Evolutionary conservation across 2,329 filamentous ascomycete genomes (phyloP).

Genomic region (Cladorrhinum sp.): DNA sequence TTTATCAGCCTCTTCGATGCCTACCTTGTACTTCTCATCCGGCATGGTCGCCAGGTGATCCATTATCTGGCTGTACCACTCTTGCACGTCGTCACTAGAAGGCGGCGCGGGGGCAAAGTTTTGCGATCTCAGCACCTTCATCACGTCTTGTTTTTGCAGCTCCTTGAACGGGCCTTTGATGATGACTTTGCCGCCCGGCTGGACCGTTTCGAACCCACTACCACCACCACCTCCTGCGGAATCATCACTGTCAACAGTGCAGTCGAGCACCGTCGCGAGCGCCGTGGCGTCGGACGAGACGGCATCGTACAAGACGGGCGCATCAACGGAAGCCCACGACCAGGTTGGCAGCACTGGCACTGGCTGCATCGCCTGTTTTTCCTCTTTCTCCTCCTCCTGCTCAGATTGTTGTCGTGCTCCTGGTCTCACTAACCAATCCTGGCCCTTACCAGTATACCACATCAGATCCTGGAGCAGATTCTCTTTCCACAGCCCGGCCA

Average conservation of each 20-base stretch:
- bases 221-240: neutral
- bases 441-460: constrained; percentile 8
- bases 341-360: constrained; percentile 2
- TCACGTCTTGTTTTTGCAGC: constrained; percentile 1
- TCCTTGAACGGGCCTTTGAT: constrained; percentile 8
- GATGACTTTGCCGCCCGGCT: neutral
- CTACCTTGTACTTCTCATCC: neutral
- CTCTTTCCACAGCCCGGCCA: constrained; percentile 16
- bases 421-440: too few species aligned
- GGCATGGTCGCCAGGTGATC: constrained; percentile 1
- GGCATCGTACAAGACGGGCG: constrained; percentile 3
- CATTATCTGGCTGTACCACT: constrained; percentile 13
- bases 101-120: constrained; percentile 5
- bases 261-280: constrained; percentile 3
- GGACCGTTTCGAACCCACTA: neutral
- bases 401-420: too few species aligned
- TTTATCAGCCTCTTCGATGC: neutral
- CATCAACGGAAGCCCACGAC: constrained; percentile 16
- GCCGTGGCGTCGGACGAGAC: constrained; percentile 4
- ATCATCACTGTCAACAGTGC: neutral
- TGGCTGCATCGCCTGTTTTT: too few species aligned
- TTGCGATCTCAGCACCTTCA: constrained; percentile 1
- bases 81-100: constrained; percentile 4
- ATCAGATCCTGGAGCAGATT: constrained; percentile 13
- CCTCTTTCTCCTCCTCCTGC: too few species aligned